Conservation (phyloP, 2,329 filamentous ascomycete species). For the Pseudogymnoascus sp. region DNA sequence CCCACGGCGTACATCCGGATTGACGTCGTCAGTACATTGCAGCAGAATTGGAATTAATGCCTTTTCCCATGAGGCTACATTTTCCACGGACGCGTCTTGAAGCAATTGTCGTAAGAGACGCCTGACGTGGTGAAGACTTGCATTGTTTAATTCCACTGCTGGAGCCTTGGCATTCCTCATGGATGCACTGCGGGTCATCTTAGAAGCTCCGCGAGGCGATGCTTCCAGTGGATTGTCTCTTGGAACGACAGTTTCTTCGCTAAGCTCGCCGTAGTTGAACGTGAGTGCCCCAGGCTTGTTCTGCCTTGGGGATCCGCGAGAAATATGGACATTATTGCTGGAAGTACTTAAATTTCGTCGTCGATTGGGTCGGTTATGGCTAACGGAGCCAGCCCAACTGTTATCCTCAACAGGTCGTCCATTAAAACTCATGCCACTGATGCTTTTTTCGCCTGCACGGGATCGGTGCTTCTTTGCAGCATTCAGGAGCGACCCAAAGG, state of each 20-base stretch:
- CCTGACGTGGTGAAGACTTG: constrained; percentile 81
- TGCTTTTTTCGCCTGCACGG: constrained; percentile 66
- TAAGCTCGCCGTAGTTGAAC: constrained; percentile 31
- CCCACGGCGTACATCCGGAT: constrained; percentile 80
- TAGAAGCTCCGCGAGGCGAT: constrained; percentile 28
- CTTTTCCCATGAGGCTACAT: constrained; percentile 75
- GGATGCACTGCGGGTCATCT: constrained; percentile 70
- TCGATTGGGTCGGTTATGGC: constrained; percentile 55
- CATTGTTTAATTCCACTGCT: constrained; percentile 76
- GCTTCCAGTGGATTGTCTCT: constrained; percentile 18
- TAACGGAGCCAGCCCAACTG: constrained; percentile 47
- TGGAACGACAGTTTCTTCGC: constrained; percentile 22
- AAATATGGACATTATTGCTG: constrained; percentile 60
- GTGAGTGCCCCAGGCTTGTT: constrained; percentile 35
- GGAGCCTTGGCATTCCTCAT: constrained; percentile 68
- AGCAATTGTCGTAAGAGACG: constrained; percentile 78
- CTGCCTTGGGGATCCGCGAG: constrained; percentile 64
- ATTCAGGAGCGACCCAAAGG: constrained; percentile 64
- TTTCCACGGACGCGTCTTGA: constrained; percentile 65
- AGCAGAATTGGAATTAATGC: constrained; percentile 84
- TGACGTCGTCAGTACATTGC: constrained; percentile 87
- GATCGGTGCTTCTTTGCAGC: constrained; percentile 68
- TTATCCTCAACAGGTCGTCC: constrained; percentile 60
- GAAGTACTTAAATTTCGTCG: constrained; percentile 79
- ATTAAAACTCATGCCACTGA: constrained; percentile 61